These are phyloP conservation scores for Boletus coccyginus DNA, from an alignment of 768 basidiomycete species.

Conservation along the genomic window DNA sequence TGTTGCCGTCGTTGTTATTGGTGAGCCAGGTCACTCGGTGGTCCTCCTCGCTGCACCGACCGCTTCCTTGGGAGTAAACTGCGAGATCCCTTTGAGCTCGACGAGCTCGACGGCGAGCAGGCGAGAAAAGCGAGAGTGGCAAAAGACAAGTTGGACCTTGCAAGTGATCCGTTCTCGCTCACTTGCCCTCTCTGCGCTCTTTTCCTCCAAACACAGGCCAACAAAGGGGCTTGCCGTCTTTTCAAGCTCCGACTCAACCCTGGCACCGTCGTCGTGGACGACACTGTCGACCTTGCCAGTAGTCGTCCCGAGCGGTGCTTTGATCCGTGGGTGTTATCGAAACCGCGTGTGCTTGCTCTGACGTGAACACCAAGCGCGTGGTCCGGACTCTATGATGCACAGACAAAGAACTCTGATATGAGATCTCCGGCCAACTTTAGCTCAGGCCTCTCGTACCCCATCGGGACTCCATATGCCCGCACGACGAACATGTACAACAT, in stretches of 20 bases:
- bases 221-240: conserved; percentile 24
- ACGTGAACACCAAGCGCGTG: background rate
- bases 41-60: conserved; percentile 5
- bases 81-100: conserved; percentile 11
- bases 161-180: conserved; percentile 15
- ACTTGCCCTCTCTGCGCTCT: conserved; percentile 16
- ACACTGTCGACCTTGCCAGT: background rate
- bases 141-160: conserved; percentile 18
- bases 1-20: conserved; percentile 8
- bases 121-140: conserved; percentile 1
- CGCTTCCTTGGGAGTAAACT: background rate
- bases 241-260: conserved; percentile 21
- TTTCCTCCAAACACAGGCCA: conserved; percentile 25
- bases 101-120: conserved; percentile 17
- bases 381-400: background rate
- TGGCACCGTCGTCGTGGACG: background rate
- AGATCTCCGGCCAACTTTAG: background rate
- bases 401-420: background rate
- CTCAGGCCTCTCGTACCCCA: too few relatives aligned
- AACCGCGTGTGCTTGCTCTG: background rate
- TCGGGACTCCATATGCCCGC: too few relatives aligned
- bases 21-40: background rate
- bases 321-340: background rate
- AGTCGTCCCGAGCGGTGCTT: background rate
- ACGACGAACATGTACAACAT: too few relatives aligned